Evolutionary conservation across 1,284 basidiomycete species (phyloP).

Genomic region (Ustilago trichophora): DNA sequence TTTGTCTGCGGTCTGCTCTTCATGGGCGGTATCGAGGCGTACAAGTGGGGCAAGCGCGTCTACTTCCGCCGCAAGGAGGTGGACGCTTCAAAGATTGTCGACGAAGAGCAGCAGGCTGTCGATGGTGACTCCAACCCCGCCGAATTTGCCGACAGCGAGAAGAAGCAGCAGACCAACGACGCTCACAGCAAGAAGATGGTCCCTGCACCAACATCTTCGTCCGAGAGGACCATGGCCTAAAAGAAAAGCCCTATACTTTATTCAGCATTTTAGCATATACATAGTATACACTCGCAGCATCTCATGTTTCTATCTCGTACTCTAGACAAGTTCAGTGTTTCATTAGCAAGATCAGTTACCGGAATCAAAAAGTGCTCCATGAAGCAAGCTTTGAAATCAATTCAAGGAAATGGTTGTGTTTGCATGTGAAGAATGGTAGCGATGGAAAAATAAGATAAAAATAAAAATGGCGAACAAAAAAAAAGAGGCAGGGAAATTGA

Average conservation of each 20-base stretch:
- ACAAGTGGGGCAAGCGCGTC: conserved; percentile 61
- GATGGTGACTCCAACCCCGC: too few relatives aligned
- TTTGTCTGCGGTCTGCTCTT: conserved; percentile 61
- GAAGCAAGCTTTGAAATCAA: too few relatives aligned
- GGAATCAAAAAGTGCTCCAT: too few relatives aligned
- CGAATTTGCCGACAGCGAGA: conserved; percentile 2
- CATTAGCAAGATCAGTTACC: too few relatives aligned
- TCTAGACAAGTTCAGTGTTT: too few relatives aligned
- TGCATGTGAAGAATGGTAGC: too few relatives aligned
- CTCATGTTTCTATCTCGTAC: too few relatives aligned
- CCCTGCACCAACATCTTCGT: conserved; percentile 17
- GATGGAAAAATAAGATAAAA: too few relatives aligned
- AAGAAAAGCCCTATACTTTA: too few relatives aligned
- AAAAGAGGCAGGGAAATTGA: too few relatives aligned
- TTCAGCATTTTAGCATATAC: neutral
- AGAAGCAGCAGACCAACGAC: conserved; percentile 2
- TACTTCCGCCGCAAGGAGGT: conserved; percentile 25
- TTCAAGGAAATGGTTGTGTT: too few relatives aligned
- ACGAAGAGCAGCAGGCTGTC: conserved; percentile 29
- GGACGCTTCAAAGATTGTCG: conserved; percentile 24
- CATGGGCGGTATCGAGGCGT: conserved; percentile 57
- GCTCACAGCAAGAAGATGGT: conserved; percentile 36
- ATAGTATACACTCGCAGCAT: conserved; percentile 9
- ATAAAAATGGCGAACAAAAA: too few relatives aligned
- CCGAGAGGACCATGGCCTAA: conserved; percentile 24